phyloP scores from a whole-genome alignment of 208 protist genomes.

The Wallacemonas sp. region DNA sequence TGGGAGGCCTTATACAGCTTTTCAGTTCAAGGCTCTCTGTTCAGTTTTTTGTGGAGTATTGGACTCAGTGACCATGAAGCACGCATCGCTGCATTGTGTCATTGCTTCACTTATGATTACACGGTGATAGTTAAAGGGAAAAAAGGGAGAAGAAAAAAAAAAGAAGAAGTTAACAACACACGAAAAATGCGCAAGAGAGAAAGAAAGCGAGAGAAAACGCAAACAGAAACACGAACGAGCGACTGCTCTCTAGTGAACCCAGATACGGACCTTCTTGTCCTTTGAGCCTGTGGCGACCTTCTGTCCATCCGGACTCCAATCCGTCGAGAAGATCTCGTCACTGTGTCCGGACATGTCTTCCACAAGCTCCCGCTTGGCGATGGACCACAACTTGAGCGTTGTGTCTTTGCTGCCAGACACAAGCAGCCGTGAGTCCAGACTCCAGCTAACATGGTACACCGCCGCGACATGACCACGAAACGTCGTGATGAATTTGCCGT shows the following conservation, averaged over 20 bases:
- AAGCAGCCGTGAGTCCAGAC: conserved; percentile 94
- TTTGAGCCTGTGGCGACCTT: conserved; percentile 96
- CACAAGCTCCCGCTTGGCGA: conserved; percentile 90
- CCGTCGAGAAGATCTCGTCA: conserved; percentile 97
- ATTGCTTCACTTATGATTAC: too few relatives aligned
- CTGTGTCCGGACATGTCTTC: conserved; percentile 97
- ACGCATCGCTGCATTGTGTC: too few relatives aligned
- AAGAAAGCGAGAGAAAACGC: background rate
- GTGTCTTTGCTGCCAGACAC: conserved; percentile 96
- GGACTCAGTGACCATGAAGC: too few relatives aligned
- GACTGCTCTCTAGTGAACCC: conserved; percentile 81
- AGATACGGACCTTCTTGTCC: conserved; percentile 94
- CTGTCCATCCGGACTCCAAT: conserved; percentile 98
- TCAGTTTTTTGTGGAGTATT: too few relatives aligned
- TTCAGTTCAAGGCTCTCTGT: too few relatives aligned
- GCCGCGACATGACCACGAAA: conserved; percentile 96
- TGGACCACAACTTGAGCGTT: conserved; percentile 97
- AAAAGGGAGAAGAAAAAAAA: conserved; percentile 2
- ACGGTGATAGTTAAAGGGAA: too few relatives aligned
- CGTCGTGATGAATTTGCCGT: conserved; percentile 93
- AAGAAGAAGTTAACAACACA: conserved; percentile 2
- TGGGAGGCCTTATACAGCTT: too few relatives aligned
- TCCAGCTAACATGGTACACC: conserved; percentile 98
- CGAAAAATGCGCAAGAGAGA: background rate
- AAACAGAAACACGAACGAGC: too few relatives aligned